Percentiles rank a stretch among this genome's conserved stretches.
Evolutionary conservation across 2,329 filamentous ascomycete species (phyloP).

Genomic region (Verticillium klebahnii): DNA sequence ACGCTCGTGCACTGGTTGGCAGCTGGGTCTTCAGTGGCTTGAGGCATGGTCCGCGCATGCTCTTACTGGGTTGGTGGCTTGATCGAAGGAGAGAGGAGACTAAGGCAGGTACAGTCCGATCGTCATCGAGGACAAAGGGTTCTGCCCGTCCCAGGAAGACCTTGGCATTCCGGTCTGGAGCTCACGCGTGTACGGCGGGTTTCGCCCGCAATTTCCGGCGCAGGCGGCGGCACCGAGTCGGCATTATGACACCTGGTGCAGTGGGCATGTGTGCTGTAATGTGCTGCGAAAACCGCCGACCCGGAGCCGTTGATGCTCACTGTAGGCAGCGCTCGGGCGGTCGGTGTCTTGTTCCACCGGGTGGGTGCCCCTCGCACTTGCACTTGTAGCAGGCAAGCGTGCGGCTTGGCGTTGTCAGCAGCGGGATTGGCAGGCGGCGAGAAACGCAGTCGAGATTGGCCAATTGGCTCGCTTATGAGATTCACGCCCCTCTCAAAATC

Average conservation of each 20-base stretch:
- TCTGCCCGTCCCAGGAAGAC: no score
- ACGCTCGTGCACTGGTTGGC: no score
- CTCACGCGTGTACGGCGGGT: not conserved
- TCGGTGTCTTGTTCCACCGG: no score
- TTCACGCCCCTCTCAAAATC: not conserved
- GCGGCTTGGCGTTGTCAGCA: not conserved
- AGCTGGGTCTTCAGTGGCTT: no score
- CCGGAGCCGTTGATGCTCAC: not conserved
- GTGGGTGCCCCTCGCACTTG: not conserved
- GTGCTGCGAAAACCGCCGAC: not conserved
- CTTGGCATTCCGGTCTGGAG: not conserved
- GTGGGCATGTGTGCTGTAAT: not conserved
- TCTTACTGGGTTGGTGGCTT: not conserved
- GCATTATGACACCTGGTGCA: not conserved
- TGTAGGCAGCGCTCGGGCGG: no score
- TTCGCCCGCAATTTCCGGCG: not conserved
- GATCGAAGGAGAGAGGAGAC: not conserved
- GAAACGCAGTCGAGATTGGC: not conserved
- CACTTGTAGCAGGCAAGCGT: not conserved
- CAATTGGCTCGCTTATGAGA: slow-evolving; percentile 4
- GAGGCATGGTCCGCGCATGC: no score
- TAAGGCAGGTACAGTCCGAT: not conserved
- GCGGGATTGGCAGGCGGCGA: not conserved
- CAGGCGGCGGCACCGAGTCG: not conserved
- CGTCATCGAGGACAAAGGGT: no score